Evolutionary conservation across 2,329 filamentous ascomycete species (phyloP), one percentile per base, ranked within the genome.

Genomic region (Cercospora nicotianae): DNA sequence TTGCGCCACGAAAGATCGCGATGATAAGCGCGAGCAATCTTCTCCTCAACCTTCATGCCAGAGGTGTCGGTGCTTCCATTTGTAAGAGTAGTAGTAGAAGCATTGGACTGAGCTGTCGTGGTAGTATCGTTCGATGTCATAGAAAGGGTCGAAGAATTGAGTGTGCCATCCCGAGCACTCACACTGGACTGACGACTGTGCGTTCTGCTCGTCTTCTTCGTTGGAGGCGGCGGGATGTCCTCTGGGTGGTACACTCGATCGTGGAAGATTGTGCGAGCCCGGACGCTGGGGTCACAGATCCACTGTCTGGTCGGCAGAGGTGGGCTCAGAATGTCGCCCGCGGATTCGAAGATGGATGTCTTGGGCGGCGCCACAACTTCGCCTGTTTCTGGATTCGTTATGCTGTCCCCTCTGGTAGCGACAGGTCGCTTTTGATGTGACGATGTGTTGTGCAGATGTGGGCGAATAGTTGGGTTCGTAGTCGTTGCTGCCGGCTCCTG

Each of bases 1-100:
- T 99, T 99, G 57, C 95, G 91, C 95, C 95, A 99, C 1, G 92
- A 92, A 20, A 99, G 81, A 70, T 93, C 93, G 12, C 89, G 89
- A 79, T 99, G 95, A 80, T 99, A 99, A 13, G 93, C 95, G 58
- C 95, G 88, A 1, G 95, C 95, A 72, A 99, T 99, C 81, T 97
- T 98, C 79, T 99, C 95, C 79, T 99, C 95, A 0, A 98, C 93
- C 70, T 91, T 92, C 88, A 98, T 94, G 70, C 82, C 87, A 9
- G 89, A 87, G 16, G 81, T 84, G 73, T 91, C 89, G 5, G 55
- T 48, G 3, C 70, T 70, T 13, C 53, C 48, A 13, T 61, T 66
- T 30, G 67, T 66, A 16, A 65, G 33, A 6, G 63, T 66, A 13
- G 60, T 28, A 12, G 60, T 63, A 12, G 64, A 65, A 8, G 62